Percentiles rank a stretch among this genome's conserved stretches.
Evolutionary conservation across 2,329 filamentous ascomycete species (phyloP).

Genomic region (Spiromastix sp.): DNA sequence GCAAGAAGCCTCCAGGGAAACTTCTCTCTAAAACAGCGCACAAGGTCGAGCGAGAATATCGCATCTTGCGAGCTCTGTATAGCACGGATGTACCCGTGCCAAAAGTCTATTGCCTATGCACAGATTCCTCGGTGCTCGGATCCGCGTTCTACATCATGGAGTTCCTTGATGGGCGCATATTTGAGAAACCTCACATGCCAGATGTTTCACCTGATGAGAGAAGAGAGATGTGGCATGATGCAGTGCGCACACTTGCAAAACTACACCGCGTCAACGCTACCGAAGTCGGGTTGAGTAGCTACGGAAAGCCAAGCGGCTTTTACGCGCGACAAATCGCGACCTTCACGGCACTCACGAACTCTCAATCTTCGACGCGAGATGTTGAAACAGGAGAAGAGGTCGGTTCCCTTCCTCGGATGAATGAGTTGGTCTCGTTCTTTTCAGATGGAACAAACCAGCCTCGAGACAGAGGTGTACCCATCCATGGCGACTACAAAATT

Average conservation of each 20-base stretch:
- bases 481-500: conserved; percentile 95
- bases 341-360: conserved; percentile 64
- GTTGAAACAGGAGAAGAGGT: conserved; percentile 66
- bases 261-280: conserved; percentile 65
- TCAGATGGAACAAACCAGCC: conserved; percentile 58
- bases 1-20: conserved; percentile 93
- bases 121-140: conserved; percentile 67
- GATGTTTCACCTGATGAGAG: conserved; percentile 58
- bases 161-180: conserved; percentile 85
- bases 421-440: conserved; percentile 72
- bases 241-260: conserved; percentile 68
- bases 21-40: conserved; percentile 88
- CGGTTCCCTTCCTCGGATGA: conserved; percentile 71
- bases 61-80: conserved; percentile 72
- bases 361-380: conserved; percentile 65
- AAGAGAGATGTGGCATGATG: conserved; percentile 71
- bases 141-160: conserved; percentile 97
- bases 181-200: conserved; percentile 76
- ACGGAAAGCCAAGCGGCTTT: conserved; percentile 65
- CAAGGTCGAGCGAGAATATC: conserved; percentile 89
- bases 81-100: conserved; percentile 76
- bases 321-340: conserved; percentile 79
- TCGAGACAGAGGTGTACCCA: conserved; percentile 62
- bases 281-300: conserved; percentile 57
- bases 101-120: conserved; percentile 70